These are phyloP conservation scores for Fermentozyma sake DNA, from an alignment of 1,139 yeast genomes.

Conservation along the genomic window DNA sequence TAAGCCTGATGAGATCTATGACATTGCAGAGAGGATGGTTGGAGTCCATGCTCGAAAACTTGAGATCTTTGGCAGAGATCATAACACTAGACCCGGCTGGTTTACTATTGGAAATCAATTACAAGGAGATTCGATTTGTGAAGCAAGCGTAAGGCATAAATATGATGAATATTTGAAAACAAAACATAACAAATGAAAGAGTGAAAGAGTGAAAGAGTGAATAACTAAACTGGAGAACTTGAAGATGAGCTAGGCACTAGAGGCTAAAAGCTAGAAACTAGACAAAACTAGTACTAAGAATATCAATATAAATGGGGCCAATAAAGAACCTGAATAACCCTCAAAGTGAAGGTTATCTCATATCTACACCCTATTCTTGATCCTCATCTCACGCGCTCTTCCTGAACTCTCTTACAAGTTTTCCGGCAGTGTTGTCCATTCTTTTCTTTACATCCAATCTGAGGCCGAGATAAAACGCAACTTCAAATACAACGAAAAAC, in stretches of 20 bases:
- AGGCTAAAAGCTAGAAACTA: neutral
- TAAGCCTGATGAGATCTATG: slow-evolving; percentile 88
- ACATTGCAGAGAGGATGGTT: slow-evolving; percentile 78
- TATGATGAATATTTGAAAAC: slow-evolving; percentile 22
- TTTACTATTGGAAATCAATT: slow-evolving; percentile 83
- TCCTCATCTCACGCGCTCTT: slow-evolving; percentile 9
- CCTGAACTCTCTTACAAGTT: slow-evolving; percentile 21
- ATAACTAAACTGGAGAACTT: too few relatives aligned
- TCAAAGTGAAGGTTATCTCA: neutral
- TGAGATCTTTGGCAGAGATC: slow-evolving; percentile 85
- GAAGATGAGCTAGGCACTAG: slow-evolving; percentile 1
- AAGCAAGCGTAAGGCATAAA: slow-evolving; percentile 48
- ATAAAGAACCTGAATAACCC: neutral
- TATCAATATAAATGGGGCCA: neutral
- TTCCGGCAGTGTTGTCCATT: slow-evolving; percentile 52
- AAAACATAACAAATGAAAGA: too few relatives aligned
- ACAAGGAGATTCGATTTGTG: slow-evolving; percentile 54
- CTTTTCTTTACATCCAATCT: slow-evolving; percentile 48
- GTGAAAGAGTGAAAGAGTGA: too few relatives aligned
- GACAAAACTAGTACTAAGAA: slow-evolving; percentile 1
- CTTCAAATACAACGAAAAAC: slow-evolving; percentile 77
- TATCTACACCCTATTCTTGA: neutral
- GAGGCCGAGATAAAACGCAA: slow-evolving; percentile 63
- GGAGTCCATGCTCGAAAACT: slow-evolving; percentile 73
- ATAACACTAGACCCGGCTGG: slow-evolving; percentile 89